phyloP scores from a whole-genome alignment of 305 asterid species.

The Ajuga reptans region DNA sequence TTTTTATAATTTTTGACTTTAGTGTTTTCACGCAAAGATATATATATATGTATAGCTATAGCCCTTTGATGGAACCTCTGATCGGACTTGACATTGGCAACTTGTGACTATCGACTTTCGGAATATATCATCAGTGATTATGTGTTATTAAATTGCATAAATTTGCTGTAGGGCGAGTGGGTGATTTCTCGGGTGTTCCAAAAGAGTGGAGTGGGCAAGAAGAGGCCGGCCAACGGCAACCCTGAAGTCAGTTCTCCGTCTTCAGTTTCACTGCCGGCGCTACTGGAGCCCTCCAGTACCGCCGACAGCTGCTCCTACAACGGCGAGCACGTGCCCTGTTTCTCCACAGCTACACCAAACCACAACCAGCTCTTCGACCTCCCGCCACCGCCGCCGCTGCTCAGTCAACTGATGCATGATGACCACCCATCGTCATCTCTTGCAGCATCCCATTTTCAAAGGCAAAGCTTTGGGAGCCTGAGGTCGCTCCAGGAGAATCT shows the following conservation, averaged over 20 bases:
- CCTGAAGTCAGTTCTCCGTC: slow-evolving; percentile 52
- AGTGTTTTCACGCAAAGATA: not conserved
- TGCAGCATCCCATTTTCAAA: slow-evolving; percentile 24
- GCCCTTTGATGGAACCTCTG: slow-evolving; percentile 17
- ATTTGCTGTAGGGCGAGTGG: slow-evolving; percentile 99
- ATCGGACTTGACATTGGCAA: not conserved
- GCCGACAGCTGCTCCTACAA: slow-evolving; percentile 51
- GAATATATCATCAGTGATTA: too few species aligned
- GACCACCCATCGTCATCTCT: slow-evolving; percentile 30
- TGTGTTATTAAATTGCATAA: too few species aligned
- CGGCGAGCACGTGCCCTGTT: slow-evolving; percentile 99
- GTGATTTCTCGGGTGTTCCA: slow-evolving; percentile 81
- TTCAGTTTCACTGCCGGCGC: slow-evolving; percentile 60
- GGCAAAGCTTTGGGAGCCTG: slow-evolving; percentile 38
- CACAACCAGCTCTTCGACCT: slow-evolving; percentile 41
- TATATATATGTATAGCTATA: not conserved
- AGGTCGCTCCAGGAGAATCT: slow-evolving; percentile 60
- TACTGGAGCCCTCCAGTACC: slow-evolving; percentile 53
- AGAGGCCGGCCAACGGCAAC: slow-evolving; percentile 30
- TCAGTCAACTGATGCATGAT: not conserved
- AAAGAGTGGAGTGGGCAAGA: slow-evolving; percentile 46
- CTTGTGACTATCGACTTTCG: too few species aligned
- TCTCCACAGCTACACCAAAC: slow-evolving; percentile 61
- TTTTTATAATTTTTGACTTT: not conserved
- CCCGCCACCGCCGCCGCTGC: slow-evolving; percentile 29